phyloP scores from a whole-genome alignment of 139 green algal species.

The Coelastrella sp. region DNA sequence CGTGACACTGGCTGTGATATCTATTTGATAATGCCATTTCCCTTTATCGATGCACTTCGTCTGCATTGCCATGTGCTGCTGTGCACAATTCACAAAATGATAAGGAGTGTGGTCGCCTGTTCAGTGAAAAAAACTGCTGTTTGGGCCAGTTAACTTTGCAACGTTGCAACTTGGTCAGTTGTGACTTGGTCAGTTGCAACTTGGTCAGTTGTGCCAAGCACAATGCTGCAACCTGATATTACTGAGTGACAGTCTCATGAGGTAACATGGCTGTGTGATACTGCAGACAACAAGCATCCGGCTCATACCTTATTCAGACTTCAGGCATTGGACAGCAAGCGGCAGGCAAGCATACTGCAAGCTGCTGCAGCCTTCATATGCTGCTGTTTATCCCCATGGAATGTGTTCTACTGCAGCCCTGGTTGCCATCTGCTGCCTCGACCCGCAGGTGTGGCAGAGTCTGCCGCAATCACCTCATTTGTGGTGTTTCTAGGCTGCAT shows the following conservation, averaged over 20 bases:
- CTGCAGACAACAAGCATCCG: not conserved
- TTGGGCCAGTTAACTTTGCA: too few species aligned
- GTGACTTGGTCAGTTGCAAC: too few species aligned
- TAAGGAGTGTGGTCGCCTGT: not conserved
- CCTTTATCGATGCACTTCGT: not conserved
- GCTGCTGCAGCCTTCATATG: not conserved
- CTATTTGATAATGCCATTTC: not conserved
- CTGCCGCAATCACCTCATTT: not conserved
- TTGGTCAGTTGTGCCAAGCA: too few species aligned
- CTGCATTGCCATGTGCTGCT: not conserved
- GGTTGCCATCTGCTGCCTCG: not conserved
- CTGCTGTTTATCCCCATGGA: not conserved
- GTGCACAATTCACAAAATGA: not conserved
- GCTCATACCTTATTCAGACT: not conserved
- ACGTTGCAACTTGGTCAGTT: too few species aligned
- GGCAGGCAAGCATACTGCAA: not conserved
- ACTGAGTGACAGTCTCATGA: too few species aligned
- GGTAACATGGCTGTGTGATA: too few species aligned
- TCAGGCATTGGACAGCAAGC: not conserved
- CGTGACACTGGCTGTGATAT: too few species aligned
- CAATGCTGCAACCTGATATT: too few species aligned
- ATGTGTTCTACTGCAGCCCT: not conserved
- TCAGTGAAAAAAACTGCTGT: too few species aligned
- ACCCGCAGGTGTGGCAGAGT: not conserved
- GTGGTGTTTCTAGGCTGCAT: constrained; percentile 3